These are phyloP conservation scores for Cryptococcus sp. DNA, from an alignment of 1,284 basidiomycete genomes.

Conservation along the genomic window DNA sequence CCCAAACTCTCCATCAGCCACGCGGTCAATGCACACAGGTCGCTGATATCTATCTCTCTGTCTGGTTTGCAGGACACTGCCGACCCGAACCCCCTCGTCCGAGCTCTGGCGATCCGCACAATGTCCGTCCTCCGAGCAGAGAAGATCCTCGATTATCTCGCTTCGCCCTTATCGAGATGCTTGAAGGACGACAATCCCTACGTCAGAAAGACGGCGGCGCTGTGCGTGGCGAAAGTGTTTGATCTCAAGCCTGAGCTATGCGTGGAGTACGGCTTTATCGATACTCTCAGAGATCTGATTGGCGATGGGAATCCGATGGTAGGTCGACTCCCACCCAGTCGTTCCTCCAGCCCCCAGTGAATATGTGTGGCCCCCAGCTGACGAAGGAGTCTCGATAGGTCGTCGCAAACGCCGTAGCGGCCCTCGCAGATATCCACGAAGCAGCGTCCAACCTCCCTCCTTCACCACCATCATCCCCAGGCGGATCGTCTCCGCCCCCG, in stretches of 20 bases:
- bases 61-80: slow-evolving; percentile 74
- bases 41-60: neutral
- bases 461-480: slow-evolving; percentile 33
- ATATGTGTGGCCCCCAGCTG: too few relatives aligned
- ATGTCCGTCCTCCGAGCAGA: slow-evolving; percentile 97
- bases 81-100: slow-evolving; percentile 93
- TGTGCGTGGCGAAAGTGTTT: slow-evolving; percentile 94
- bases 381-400: slow-evolving; percentile 55
- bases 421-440: slow-evolving; percentile 89
- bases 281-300: slow-evolving; percentile 66
- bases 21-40: too few relatives aligned
- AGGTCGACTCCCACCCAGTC: slow-evolving; percentile 27
- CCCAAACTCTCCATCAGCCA: too few relatives aligned
- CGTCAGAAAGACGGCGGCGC: slow-evolving; percentile 93
- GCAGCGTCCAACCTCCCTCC: slow-evolving; percentile 46
- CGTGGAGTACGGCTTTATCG: slow-evolving; percentile 91
- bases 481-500: slow-evolving; percentile 57
- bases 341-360: too few relatives aligned
- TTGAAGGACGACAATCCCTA: slow-evolving; percentile 95
- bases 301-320: slow-evolving; percentile 97
- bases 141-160: slow-evolving; percentile 98
- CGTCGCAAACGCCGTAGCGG: slow-evolving; percentile 96
- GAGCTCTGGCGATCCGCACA: slow-evolving; percentile 93
- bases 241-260: slow-evolving; percentile 94
- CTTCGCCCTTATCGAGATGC: slow-evolving; percentile 87